phyloP scores from a whole-genome alignment of 805 yeast species.

The Pachysolen tannophilus region DNA sequence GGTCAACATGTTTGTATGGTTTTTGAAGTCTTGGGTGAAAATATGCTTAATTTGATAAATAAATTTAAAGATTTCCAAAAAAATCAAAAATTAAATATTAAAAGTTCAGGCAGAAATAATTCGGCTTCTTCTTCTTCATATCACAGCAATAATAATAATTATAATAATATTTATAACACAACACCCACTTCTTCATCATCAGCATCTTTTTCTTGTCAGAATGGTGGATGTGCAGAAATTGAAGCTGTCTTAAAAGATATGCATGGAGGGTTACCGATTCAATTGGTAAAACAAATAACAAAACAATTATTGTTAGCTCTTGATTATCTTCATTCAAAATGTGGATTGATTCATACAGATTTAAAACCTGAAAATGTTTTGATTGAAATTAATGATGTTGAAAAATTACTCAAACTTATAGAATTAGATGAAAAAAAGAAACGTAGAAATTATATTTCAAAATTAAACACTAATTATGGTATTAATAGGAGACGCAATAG shows the following conservation, averaged over 20 bases:
- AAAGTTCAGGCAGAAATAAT: too few relatives aligned
- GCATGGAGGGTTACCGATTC: slow-evolving; percentile 47
- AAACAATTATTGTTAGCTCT: slow-evolving; percentile 47
- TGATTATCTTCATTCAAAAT: slow-evolving; percentile 49
- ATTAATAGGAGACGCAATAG: too few relatives aligned
- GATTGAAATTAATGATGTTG: slow-evolving; percentile 47
- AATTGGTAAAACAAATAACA: slow-evolving; percentile 46
- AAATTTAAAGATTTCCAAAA: slow-evolving; percentile 35
- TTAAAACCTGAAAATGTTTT: slow-evolving; percentile 68
- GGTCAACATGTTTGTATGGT: slow-evolving; percentile 63
- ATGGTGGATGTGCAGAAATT: slow-evolving; percentile 19
- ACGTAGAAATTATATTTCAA: too few relatives aligned
- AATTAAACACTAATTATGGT: too few relatives aligned
- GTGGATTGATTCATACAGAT: slow-evolving; percentile 69
- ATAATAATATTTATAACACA: neutral
- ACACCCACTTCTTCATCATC: slow-evolving; percentile 10
- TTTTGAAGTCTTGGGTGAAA: slow-evolving; percentile 58
- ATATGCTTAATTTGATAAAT: slow-evolving; percentile 40
- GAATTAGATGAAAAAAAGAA: slow-evolving; percentile 24
- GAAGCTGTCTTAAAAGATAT: slow-evolving; percentile 29
- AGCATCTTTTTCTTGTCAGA: slow-evolving; percentile 14
- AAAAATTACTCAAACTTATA: slow-evolving; percentile 35
- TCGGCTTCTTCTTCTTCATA: neutral
- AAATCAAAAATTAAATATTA: slow-evolving; percentile 18
- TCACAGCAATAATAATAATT: slow-evolving; percentile 1